These are phyloP conservation scores for Nannizziopsis arthrosporioides DNA, from an alignment of 2,329 filamentous ascomycete genomes.

Conservation along the genomic window DNA sequence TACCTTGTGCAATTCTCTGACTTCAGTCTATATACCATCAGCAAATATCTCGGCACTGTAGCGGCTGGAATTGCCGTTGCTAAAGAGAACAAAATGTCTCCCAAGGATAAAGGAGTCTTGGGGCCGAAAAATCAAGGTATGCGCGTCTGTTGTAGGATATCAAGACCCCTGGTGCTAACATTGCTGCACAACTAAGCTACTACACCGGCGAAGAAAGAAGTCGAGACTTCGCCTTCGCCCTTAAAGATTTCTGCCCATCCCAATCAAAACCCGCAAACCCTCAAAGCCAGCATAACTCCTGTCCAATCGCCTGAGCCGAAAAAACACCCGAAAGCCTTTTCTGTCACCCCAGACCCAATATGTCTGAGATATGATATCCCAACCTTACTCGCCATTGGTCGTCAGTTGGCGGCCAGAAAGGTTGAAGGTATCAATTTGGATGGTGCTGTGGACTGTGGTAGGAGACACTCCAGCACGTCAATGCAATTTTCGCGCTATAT, in stretches of 20 bases:
- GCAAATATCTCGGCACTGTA: too few relatives aligned
- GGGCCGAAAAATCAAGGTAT: not conserved
- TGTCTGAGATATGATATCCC: conserved; percentile 28
- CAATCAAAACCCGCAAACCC: not conserved
- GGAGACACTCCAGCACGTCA: not conserved
- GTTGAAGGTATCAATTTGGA: not conserved
- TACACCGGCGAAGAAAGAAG: not conserved
- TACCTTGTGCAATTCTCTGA: too few relatives aligned
- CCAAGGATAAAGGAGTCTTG: not conserved
- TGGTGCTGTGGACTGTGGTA: conserved; percentile 1
- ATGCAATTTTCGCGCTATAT: not conserved
- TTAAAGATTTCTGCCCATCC: not conserved
- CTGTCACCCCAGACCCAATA: not conserved
- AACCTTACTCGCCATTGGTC: conserved; percentile 27
- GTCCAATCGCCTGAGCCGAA: not conserved
- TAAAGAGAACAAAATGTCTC: not conserved
- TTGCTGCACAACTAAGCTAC: not conserved
- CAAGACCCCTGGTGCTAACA: not conserved
- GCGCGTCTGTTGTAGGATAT: not conserved
- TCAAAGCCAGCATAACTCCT: not conserved
- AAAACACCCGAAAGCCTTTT: not conserved
- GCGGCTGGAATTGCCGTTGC: too few relatives aligned
- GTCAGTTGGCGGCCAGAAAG: conserved; percentile 11
- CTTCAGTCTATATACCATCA: too few relatives aligned
- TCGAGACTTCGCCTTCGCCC: not conserved